A percentile compares a stretch with the other conserved stretches of the same genome.
phyloP scores from a whole-genome alignment of 2,329 filamentous ascomycete genomes.

The Epichloe glyceriae region DNA sequence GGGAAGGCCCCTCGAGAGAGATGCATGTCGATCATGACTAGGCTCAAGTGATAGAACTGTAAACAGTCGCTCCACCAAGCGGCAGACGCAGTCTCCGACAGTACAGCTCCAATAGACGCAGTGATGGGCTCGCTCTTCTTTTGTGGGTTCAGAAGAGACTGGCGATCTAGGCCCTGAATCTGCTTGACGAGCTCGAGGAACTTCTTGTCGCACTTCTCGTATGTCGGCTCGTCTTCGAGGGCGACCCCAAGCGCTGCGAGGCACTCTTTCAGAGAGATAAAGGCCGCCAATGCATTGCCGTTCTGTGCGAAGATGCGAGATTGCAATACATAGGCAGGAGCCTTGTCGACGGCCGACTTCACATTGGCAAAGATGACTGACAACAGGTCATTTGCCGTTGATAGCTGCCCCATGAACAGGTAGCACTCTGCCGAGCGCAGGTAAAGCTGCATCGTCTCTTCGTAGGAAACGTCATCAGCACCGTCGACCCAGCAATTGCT shows the following conservation, averaged over 20 bases:
- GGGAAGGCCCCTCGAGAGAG: conserved; percentile 51
- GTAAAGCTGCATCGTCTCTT: conserved; percentile 71
- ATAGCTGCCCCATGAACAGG: conserved; percentile 61
- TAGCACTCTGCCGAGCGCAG: conserved; percentile 73
- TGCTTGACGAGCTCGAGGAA: conserved; percentile 52
- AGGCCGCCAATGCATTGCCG: conserved; percentile 57
- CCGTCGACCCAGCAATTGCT: conserved; percentile 62
- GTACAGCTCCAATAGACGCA: conserved; percentile 53
- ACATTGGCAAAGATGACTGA: conserved; percentile 57
- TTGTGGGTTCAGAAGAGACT: conserved; percentile 30
- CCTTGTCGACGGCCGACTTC: conserved; percentile 63
- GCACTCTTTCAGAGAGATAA: conserved; percentile 58
- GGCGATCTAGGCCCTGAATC: conserved; percentile 44
- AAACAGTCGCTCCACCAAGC: conserved; percentile 63
- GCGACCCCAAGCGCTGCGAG: conserved; percentile 55
- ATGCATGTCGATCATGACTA: conserved; percentile 55
- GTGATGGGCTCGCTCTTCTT: conserved; percentile 38
- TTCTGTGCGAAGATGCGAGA: conserved; percentile 65
- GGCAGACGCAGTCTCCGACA: conserved; percentile 55
- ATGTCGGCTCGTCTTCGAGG: conserved; percentile 53
- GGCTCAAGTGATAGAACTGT: conserved; percentile 57
- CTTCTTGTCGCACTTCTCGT: conserved; percentile 63
- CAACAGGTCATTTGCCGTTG: conserved; percentile 55
- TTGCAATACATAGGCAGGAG: conserved; percentile 70
- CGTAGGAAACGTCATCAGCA: conserved; percentile 62